Base-by-base conservation (phyloP, 805 yeast species). In the Henningerozyma blattae region DNA sequence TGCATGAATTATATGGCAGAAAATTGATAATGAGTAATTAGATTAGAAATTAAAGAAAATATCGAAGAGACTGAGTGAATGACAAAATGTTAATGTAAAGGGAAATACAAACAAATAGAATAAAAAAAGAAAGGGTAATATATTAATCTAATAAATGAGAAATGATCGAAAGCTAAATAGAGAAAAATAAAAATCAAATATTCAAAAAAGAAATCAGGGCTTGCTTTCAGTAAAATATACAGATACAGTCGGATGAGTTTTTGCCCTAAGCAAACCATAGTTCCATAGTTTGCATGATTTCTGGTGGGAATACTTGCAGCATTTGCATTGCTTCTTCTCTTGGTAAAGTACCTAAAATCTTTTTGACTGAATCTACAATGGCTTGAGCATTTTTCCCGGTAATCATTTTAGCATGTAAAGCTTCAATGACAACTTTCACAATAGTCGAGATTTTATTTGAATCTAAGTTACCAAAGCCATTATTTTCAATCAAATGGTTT, bases 351-450 rank as follows among this genome's bases (percentile, higher is more conserved):
- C 75, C 66, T 35, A 87, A 59, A 28, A 84, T 61, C 38, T 67
- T 65, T 57, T 81, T 83, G 0, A 81, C 68, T 1, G 84, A 67
- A 3, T 56, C 59, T 4, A 78, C 80, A 6, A 73, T 72, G 20
- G 67, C 67, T 37, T 73, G 75, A 1, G 87, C 89, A n/a, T 77
- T 70, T 40, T 72, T 69, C 6, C 93, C 95, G 15, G 63, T 59
- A 30, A 87, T 65, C 1, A 87, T 63, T 18, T 69, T 72, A 47
- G 73, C 73, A n/a, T 70, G 62, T 34, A 87, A 58, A 2, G 94
- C 93, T 56, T 77, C 82, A 19, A 84, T 64, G 7, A 86, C 78
- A 29, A 70, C 62, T 34, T 78, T 83, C 27, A 85, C 70, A 9
- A 77, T 72, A 40, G 69, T 66, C 13, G 79, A 76, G 5, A 74